Conservation (phyloP, 371 early-diverging fungal genomes). For the Mucor sp. region DNA sequence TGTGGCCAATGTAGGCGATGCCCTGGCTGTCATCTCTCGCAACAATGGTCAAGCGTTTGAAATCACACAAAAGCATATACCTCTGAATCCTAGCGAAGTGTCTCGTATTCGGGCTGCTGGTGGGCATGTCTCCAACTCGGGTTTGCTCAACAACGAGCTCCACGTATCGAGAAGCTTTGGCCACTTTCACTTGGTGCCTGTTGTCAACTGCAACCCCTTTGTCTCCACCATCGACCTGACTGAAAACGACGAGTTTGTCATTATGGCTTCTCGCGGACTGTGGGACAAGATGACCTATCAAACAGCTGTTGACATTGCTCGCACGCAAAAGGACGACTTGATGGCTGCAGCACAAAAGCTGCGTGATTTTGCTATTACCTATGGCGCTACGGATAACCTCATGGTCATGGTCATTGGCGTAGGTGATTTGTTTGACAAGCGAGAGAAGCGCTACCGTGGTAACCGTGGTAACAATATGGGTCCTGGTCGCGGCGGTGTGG, state of each 20-base stretch:
- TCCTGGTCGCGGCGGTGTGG: conserved; percentile 20
- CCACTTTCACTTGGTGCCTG: conserved; percentile 77
- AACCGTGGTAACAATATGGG: conserved; percentile 29
- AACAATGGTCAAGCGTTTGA: conserved; percentile 71
- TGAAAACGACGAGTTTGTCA: conserved; percentile 88
- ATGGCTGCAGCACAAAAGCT: conserved; percentile 81
- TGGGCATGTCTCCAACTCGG: conserved; percentile 78
- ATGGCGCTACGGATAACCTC: conserved; percentile 75
- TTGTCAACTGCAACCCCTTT: conserved; percentile 85
- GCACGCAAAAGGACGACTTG: conserved; percentile 71
- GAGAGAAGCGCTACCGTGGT: conserved; percentile 28
- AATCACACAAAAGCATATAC: conserved; percentile 78
- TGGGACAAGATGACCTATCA: conserved; percentile 85
- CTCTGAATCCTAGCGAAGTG: conserved; percentile 69
- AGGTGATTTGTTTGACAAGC: conserved; percentile 67
- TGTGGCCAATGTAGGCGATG: conserved; percentile 91
- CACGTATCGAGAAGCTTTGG: conserved; percentile 86
- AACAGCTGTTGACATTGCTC: conserved; percentile 84
- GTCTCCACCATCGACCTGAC: conserved; percentile 72
- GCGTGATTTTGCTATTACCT: conserved; percentile 85
- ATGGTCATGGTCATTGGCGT: conserved; percentile 88
- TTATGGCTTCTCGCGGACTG: conserved; percentile 79
- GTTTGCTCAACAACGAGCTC: conserved; percentile 70
- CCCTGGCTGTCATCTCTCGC: conserved; percentile 80
- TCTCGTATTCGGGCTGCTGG: conserved; percentile 76